Base-by-base conservation (phyloP, 1,284 basidiomycete genomes). In the Irpex rosettiformis region DNA sequence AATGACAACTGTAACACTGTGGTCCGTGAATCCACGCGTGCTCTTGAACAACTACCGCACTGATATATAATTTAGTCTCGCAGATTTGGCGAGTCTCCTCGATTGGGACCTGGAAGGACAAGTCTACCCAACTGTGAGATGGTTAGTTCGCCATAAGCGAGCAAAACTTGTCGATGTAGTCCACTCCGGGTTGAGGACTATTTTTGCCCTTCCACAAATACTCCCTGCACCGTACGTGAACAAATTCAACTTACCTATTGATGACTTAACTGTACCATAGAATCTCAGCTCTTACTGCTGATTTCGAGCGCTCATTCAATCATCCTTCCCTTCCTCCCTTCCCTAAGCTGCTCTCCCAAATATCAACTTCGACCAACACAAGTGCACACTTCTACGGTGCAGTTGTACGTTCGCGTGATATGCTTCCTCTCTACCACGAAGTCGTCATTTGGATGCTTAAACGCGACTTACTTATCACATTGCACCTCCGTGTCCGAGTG, bases 361-460 rank as follows among this genome's bases (percentile, higher is more conserved):
- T 96, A 48, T 92, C 91, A 0, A 79, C 83, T 1, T 92, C 91
- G 0, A 79, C 83, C 1, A 80, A 85, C 0, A 78, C 73, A 11
- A 80, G 83, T 42, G 86, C 79, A 70, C 89, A 80, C 67, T 90
- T 91, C 69, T 96, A 90, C 72, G 85, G 85, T n/a, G 82, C 84
- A 4, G 84, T 92, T 29, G 87, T 92, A 16, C 78, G 82, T 54
- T 76, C 79, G 24, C 86, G 88, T 64, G 86, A 90, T 28, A 75
- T 82, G 18, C 82, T 94, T 28, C 78, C 84, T 13, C 72, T 86
- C 45, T 96, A 92, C 69, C 82, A 91, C 58, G 85, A 92, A 43
- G 89, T 95, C 37, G 84, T 98, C n/a, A 75, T 91, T 48, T 99
- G 96, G 95, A 84, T 98, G 76, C 80, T 99, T 40, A 89, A 92